Evolutionary conservation across 2,329 filamentous ascomycete genomes (phyloP), one percentile per base, ranked within the genome.

Genomic region (Ceratocystis huliohia): DNA sequence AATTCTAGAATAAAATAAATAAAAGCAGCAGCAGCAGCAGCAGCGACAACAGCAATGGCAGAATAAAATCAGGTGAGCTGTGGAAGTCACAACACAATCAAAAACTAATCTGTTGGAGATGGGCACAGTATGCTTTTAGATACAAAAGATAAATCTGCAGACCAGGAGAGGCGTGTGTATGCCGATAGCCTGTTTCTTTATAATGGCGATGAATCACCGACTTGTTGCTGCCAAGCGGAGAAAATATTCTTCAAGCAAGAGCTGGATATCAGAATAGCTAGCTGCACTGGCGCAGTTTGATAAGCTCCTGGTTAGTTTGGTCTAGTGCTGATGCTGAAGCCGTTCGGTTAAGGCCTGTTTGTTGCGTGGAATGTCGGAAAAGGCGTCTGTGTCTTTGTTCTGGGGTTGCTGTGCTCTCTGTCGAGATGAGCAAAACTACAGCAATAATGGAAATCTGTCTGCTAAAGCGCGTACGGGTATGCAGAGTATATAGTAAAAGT

Each of bases 291-390:
- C 17, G 30, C 33, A 8, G 56, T 59, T 59, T 59, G 56, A 59
- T 59, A 59, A 33, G 56, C 56, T 59, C 56, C 56, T 20, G 56
- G 30, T 30, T 59, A 59, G 30, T 28, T 30, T 59, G 13, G 56
- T n/a, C 25, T 59, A 33, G 56, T 20, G 28, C 33, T 33, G 28
- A 33, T 59, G 28, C 15, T 59, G 56, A 59, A 33, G 53, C 30
- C 30, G 25, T 59, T 59, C 56, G 56, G 56, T 30, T 59, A 59
- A 37, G 56, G 56, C 56, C 56, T 59, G 25, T 59, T 37, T 59
- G 56, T 59, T 59, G 56, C 56, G 56, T 59, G 17, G 56, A 33
- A 30, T 59, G 56, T 59, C 56, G 30, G 25, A 59, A 59, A 59
- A 59, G 28, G 13, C 30, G 56, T 59, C 56, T 59, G 56, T 59